Conservation (phyloP, 305 asterid species). For the Fraxinus velutina region DNA sequence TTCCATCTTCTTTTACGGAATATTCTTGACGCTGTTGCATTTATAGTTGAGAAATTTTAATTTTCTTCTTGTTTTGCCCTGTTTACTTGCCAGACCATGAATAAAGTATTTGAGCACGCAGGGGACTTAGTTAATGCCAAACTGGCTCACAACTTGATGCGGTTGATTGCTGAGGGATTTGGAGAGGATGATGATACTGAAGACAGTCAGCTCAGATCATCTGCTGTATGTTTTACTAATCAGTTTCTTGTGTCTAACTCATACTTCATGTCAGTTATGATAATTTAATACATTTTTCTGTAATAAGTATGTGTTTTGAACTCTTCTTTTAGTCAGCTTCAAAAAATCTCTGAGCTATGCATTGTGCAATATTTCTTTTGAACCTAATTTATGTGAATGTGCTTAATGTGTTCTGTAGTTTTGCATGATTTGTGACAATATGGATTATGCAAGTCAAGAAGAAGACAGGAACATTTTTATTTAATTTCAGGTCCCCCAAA, state of each 20-base stretch:
- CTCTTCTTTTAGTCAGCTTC: conserved; percentile 17
- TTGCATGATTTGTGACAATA: conserved; percentile 9
- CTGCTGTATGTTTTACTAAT: conserved; percentile 66
- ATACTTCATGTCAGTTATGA: conserved; percentile 15
- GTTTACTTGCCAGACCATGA: conserved; percentile 74
- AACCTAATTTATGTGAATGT: not conserved
- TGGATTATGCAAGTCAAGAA: not conserved
- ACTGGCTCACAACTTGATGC: conserved; percentile 93
- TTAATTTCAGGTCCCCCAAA: not conserved
- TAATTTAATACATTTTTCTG: not conserved
- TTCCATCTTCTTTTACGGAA: conserved; percentile 1
- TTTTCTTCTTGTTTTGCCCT: conserved; percentile 22
- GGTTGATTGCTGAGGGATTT: conserved; percentile 93
- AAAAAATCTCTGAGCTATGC: conserved; percentile 5
- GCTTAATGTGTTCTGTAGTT: conserved; percentile 3
- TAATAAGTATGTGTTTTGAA: conserved; percentile 4
- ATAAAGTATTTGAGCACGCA: conserved; percentile 93
- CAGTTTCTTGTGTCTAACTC: conserved; percentile 19
- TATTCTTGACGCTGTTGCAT: conserved; percentile 1
- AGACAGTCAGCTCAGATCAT: conserved; percentile 84
- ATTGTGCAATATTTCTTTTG: not conserved
- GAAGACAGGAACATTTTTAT: not conserved
- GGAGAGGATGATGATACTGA: conserved; percentile 83
- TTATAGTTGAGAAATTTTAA: conserved; percentile 15
- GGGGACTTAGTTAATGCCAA: conserved; percentile 84